Base-by-base conservation (phyloP, 2,329 filamentous ascomycete genomes). In the Curvularia verruculosa region DNA sequence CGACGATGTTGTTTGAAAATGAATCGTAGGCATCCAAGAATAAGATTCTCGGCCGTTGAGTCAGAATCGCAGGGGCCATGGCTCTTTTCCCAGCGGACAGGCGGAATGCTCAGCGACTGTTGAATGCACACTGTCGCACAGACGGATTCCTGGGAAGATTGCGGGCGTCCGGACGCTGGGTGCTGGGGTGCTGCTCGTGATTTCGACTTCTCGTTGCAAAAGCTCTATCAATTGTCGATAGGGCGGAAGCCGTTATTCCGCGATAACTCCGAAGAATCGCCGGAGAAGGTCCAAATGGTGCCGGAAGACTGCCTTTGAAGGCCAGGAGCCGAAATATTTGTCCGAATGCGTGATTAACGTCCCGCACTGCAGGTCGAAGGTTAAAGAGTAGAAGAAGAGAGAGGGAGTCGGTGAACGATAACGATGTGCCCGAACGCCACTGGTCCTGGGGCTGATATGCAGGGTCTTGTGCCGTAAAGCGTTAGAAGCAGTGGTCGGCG, bases 21-120 rank as follows among this genome's bases (percentile, higher is more conserved):
- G 93, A 97, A 80, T 99, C 95, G 78, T 96, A 96, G 60, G 94
- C 93, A 76, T 98, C 95, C 65, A 99, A 83, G 78, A 96, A 96
- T 61, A 98, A 85, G 60, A 98, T 89, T 58, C 81, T 80, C 18
- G 65, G 64, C 45, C 63, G 63, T 52, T 63, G 63, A 54, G 63
- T 66, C 50, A 62, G 52, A 56, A 68, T 49, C 31, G 68, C 68
- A 43, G 68, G 68, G 49, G 73, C 67, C 73, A 76, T 75, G 29
- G 44, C 44, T 48, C 29, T 40, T 23, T 44, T 12, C 5, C 24
- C 10, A 21, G 18, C 54, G 15, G 9, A 21, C n/a, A 45, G 54
- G 23, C 19, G 18, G 24, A 26, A 31, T 4, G 23, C n/a, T 23
- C 23, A 24, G 39, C 3, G 7, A 28, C 8, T 9, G 5, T n/a